Conservation (phyloP, 306 rosid genomes). For the Casuarina glauca region DNA sequence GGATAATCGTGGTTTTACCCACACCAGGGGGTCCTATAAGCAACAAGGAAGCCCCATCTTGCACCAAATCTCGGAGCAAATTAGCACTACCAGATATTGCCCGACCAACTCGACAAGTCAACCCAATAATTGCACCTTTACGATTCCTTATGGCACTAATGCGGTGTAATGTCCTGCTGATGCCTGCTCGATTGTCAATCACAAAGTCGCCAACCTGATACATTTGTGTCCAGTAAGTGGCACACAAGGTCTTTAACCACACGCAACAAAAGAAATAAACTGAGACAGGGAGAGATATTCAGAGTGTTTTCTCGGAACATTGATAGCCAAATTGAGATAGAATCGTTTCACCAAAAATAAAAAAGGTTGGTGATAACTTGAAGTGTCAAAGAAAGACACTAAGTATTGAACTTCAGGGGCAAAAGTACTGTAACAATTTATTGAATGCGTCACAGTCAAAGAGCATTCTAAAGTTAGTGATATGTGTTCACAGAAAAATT, state of each 20-base stretch:
- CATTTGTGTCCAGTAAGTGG: slow-evolving; percentile 26
- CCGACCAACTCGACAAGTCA: slow-evolving; percentile 94
- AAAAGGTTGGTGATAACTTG: background rate
- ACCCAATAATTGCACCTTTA: slow-evolving; percentile 82
- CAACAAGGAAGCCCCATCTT: slow-evolving; percentile 87
- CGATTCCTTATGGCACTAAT: slow-evolving; percentile 95
- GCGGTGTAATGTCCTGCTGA: slow-evolving; percentile 90
- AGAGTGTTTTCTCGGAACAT: background rate
- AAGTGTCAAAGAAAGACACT: background rate
- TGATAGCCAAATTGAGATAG: background rate
- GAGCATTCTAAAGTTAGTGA: background rate
- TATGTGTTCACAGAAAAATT: background rate
- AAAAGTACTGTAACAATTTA: background rate
- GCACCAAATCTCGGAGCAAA: slow-evolving; percentile 81
- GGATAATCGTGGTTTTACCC: slow-evolving; percentile 91
- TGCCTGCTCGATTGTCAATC: slow-evolving; percentile 89
- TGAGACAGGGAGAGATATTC: background rate
- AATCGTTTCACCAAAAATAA: background rate
- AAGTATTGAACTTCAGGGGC: background rate
- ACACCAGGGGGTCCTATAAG: slow-evolving; percentile 98
- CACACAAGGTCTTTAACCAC: slow-evolving; percentile 14
- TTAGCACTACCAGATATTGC: slow-evolving; percentile 86
- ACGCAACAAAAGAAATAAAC: slow-evolving; percentile 1
- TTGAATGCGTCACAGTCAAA: background rate
- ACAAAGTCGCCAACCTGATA: slow-evolving; percentile 93